phyloP scores from a whole-genome alignment of 768 basidiomycete genomes.

The Tulasnella sp. region DNA sequence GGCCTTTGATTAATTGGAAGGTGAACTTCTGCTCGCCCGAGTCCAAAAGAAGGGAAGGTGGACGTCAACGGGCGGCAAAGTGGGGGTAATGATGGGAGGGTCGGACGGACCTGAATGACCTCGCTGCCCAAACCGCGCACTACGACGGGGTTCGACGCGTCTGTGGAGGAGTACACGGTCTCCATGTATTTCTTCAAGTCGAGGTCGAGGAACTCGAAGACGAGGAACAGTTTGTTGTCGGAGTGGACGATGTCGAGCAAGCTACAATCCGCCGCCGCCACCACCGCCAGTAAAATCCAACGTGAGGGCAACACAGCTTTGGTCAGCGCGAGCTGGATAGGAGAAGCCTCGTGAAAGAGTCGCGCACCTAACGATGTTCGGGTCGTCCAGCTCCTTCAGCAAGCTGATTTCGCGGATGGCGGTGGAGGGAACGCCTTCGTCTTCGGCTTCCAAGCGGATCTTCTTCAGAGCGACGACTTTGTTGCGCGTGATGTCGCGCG shows the following conservation, averaged over 20 bases:
- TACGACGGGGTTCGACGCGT: background rate
- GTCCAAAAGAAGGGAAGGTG: background rate
- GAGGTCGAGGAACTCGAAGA: constrained; percentile 95
- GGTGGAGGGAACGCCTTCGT: constrained; percentile 96
- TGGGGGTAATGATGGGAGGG: background rate
- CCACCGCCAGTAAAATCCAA: background rate
- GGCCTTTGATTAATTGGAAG: constrained; percentile 79
- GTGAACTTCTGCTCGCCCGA: constrained; percentile 74
- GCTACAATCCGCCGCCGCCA: constrained; percentile 31
- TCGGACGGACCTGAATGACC: constrained; percentile 45
- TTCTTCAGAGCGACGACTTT: constrained; percentile 95
- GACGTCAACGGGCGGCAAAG: background rate
- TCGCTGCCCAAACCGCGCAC: constrained; percentile 3
- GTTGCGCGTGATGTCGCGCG: constrained; percentile 66
- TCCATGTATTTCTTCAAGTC: constrained; percentile 98
- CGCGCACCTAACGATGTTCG: constrained; percentile 86
- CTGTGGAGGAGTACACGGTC: constrained; percentile 31
- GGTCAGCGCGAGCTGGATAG: background rate
- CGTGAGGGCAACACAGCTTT: background rate
- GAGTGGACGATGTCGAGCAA: constrained; percentile 93
- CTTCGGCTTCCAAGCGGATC: constrained; percentile 95
- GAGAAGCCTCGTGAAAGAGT: constrained; percentile 14
- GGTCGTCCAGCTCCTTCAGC: constrained; percentile 91
- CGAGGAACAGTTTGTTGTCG: constrained; percentile 94
- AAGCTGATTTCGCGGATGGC: constrained; percentile 97